A percentile compares a stretch with the other conserved stretches of the same genome.
phyloP scores from a whole-genome alignment of 805 yeast genomes.

The Trichomonascus vanleenenianus region DNA sequence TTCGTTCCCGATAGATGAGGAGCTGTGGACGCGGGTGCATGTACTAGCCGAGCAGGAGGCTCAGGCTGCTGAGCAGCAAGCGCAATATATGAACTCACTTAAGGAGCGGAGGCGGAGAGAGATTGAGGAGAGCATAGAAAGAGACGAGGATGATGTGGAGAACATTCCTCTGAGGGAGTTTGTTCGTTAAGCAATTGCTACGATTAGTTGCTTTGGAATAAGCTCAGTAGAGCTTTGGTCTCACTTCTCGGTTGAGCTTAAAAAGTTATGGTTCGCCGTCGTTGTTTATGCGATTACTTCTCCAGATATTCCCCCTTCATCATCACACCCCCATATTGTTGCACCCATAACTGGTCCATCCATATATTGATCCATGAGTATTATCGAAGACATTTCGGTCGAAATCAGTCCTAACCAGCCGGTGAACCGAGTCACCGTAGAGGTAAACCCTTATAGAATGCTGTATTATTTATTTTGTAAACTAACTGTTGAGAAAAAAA shows the following conservation, averaged over 20 bases:
- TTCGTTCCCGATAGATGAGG: conserved; percentile 27
- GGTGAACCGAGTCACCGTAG: background rate
- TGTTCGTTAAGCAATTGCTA: background rate
- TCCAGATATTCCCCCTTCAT: no score
- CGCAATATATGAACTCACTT: background rate
- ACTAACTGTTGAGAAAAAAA: no score
- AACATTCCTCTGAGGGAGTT: background rate
- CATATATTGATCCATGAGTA: no score
- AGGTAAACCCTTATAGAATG: background rate
- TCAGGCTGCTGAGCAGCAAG: conserved; percentile 1
- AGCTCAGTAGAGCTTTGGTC: no score
- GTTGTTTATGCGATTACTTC: no score
- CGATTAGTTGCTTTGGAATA: background rate
- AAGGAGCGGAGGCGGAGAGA: conserved; percentile 1
- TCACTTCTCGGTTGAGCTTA: no score
- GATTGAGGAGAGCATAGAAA: background rate
- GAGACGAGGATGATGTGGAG: background rate
- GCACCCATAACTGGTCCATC: no score
- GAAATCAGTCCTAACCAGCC: background rate
- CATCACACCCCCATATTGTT: no score
- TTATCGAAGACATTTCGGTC: background rate
- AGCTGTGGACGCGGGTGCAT: conserved; percentile 23
- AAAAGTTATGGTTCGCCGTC: no score
- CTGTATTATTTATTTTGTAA: background rate
- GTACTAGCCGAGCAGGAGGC: conserved; percentile 28